phyloP scores from a whole-genome alignment of 2,329 filamentous ascomycete genomes.

The Clarireedia hainanense region DNA sequence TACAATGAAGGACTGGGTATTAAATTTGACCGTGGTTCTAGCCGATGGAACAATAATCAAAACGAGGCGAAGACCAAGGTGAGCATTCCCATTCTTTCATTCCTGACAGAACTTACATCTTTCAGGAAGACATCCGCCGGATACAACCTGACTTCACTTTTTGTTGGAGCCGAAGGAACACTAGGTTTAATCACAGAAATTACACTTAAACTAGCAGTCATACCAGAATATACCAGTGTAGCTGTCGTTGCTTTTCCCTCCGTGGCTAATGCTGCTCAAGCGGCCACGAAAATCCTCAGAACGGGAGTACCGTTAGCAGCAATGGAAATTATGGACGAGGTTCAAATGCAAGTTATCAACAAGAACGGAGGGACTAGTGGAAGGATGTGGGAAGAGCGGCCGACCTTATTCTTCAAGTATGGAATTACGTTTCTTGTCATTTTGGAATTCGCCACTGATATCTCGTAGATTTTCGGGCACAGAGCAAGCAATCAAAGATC shows the following conservation, averaged over 20 bases:
- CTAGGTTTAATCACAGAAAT: slow-evolving; percentile 74
- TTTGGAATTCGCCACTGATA: not conserved
- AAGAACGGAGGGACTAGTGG: slow-evolving; percentile 58
- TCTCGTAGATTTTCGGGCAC: slow-evolving; percentile 58
- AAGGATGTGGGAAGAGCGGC: slow-evolving; percentile 61
- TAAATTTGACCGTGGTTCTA: slow-evolving; percentile 73
- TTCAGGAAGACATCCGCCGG: slow-evolving; percentile 63
- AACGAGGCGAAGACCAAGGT: slow-evolving; percentile 60
- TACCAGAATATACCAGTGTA: slow-evolving; percentile 67
- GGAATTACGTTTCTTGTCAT: too few species aligned
- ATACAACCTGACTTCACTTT: slow-evolving; percentile 72
- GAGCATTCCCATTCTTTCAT: not conserved
- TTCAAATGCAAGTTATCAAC: slow-evolving; percentile 77
- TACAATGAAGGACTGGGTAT: slow-evolving; percentile 83
- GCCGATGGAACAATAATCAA: slow-evolving; percentile 73
- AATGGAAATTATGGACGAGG: slow-evolving; percentile 74
- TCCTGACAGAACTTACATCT: too few species aligned
- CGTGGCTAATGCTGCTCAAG: slow-evolving; percentile 64
- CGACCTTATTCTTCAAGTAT: slow-evolving; percentile 70
- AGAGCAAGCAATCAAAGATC: slow-evolving; percentile 63
- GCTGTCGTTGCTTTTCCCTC: slow-evolving; percentile 71
- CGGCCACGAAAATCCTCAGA: slow-evolving; percentile 65
- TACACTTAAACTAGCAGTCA: slow-evolving; percentile 70
- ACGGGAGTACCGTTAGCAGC: slow-evolving; percentile 31
- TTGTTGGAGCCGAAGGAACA: slow-evolving; percentile 75